These are phyloP conservation scores for Apiospora aurea DNA, from an alignment of 2,329 filamentous ascomycete species.

Conservation along the genomic window DNA sequence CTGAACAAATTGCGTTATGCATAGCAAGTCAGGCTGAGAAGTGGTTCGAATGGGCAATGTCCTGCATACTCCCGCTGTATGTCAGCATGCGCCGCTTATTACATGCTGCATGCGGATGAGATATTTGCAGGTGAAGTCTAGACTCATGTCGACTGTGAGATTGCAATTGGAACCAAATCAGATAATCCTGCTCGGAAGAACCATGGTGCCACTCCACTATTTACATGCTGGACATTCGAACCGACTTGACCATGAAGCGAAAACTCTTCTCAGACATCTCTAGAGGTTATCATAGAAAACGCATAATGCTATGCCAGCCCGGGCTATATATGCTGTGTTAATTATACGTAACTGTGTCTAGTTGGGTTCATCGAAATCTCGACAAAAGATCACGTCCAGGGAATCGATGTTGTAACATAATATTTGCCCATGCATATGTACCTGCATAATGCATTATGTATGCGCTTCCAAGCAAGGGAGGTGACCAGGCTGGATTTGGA, in stretches of 20 bases:
- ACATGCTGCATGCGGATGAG: constrained; percentile 4
- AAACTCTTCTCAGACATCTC: background rate
- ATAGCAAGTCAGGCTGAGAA: background rate
- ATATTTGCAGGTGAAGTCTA: background rate
- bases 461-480: background rate
- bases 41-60: background rate
- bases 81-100: too few species aligned
- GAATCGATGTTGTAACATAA: background rate
- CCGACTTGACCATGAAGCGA: background rate
- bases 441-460: background rate
- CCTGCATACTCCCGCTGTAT: background rate
- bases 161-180: background rate
- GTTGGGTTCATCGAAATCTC: background rate
- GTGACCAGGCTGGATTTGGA: background rate
- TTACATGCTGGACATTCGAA: background rate
- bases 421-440: background rate
- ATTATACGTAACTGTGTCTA: background rate
- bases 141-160: background rate
- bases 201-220: background rate
- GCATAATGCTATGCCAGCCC: too few species aligned
- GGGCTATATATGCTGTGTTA: too few species aligned
- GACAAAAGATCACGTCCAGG: background rate
- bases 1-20: background rate
- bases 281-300: background rate
- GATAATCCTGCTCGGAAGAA: background rate